Percentiles rank a stretch among this genome's conserved stretches.
Conservation (phyloP, 805 yeast genomes). For the Hanseniaspora opuntiae region DNA sequence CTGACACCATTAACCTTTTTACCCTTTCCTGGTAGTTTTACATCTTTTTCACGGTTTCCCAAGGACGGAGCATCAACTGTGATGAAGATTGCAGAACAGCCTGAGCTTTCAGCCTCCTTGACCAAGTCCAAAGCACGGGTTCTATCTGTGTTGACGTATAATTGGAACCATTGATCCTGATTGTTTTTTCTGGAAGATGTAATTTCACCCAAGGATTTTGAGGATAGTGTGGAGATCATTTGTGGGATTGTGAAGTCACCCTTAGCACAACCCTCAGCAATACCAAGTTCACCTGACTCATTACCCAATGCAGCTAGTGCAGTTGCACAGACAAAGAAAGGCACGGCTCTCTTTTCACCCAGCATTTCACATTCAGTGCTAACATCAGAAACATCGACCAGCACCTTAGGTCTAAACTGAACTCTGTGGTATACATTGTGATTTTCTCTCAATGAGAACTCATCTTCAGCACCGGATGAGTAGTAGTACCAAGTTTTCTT, state of each 20-base stretch:
- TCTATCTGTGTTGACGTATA: conserved; percentile 70
- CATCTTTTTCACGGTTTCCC: conserved; percentile 83
- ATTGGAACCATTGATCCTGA: conserved; percentile 80
- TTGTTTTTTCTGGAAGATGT: conserved; percentile 47
- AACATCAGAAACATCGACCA: conserved; percentile 66
- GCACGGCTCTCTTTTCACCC: conserved; percentile 56
- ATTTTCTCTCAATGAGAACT: conserved; percentile 76
- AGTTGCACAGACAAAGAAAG: conserved; percentile 83
- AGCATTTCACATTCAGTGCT: conserved; percentile 62
- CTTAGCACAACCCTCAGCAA: conserved; percentile 69
- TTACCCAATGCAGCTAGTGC: conserved; percentile 87
- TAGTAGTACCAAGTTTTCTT: conserved; percentile 86
- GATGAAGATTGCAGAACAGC: conserved; percentile 69
- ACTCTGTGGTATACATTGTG: conserved; percentile 79
- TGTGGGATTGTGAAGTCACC: conserved; percentile 50
- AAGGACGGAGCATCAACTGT: conserved; percentile 89
- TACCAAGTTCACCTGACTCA: conserved; percentile 69
- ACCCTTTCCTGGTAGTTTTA: conserved; percentile 44
- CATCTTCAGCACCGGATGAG: conserved; percentile 86
- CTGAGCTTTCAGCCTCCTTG: conserved; percentile 57
- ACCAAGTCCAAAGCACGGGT: conserved; percentile 47
- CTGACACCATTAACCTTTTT: conserved; percentile 75
- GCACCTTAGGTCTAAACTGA: conserved; percentile 71
- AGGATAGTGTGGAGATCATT: conserved; percentile 87
- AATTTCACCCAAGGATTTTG: conserved; percentile 78